Conservation (phyloP, 1,139 yeast species). For the Zygoascus hellenicus region DNA sequence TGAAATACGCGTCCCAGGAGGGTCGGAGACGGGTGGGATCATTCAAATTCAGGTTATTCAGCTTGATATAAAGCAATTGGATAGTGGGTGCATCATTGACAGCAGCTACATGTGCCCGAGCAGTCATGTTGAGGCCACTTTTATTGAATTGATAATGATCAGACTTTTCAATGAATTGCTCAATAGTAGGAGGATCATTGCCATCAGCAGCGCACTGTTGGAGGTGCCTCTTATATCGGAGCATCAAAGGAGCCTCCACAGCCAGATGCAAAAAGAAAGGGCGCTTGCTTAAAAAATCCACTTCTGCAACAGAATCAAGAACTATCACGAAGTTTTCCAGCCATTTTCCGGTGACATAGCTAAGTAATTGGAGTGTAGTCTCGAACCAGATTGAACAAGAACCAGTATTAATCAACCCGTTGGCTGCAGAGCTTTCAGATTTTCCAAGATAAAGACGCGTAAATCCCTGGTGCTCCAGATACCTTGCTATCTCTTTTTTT, state of each 20-base stretch:
- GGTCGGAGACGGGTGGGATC: conserved; percentile 73
- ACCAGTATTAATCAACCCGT: neutral
- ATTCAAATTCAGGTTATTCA: conserved; percentile 49
- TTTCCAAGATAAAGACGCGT: conserved; percentile 25
- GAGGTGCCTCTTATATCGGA: conserved; percentile 47
- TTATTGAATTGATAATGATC: conserved; percentile 42
- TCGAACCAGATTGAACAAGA: too few relatives aligned
- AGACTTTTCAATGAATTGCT: conserved; percentile 42
- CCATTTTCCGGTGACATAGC: conserved; percentile 69
- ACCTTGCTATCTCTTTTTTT: conserved; percentile 57
- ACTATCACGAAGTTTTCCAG: conserved; percentile 56
- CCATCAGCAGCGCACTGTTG: conserved; percentile 4
- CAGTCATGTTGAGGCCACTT: conserved; percentile 46
- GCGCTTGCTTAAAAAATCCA: conserved; percentile 54
- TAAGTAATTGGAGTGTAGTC: conserved; percentile 45
- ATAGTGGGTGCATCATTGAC: conserved; percentile 52
- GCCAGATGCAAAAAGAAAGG: conserved; percentile 84
- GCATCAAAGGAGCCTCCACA: conserved; percentile 64
- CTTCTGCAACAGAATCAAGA: conserved; percentile 40
- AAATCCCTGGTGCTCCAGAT: conserved; percentile 55
- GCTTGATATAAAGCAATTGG: conserved; percentile 45
- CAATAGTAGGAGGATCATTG: conserved; percentile 11
- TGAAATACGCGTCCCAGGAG: conserved; percentile 92
- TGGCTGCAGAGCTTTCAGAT: neutral
- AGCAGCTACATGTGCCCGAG: conserved; percentile 52